These are phyloP conservation scores for Candida sakaeoensis DNA, from an alignment of 805 yeast species.

Conservation along the genomic window DNA sequence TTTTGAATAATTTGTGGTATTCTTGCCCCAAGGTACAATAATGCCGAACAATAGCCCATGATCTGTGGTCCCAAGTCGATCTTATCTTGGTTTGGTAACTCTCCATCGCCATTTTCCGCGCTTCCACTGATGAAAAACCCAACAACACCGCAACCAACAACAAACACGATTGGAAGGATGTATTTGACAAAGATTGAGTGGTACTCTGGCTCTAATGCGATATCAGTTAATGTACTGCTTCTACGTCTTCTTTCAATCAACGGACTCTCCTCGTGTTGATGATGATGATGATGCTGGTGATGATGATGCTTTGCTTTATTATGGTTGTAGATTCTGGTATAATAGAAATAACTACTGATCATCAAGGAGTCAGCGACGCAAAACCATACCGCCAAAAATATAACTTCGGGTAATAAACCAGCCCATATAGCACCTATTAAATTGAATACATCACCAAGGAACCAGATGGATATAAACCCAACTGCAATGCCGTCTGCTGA, in stretches of 20 bases:
- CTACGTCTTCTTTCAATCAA: conserved; percentile 33
- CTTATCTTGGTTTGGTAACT: conserved; percentile 10
- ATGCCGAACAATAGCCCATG: conserved; percentile 68
- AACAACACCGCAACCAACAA: conserved; percentile 55
- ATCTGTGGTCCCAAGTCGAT: conserved; percentile 56
- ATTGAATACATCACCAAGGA: conserved; percentile 67
- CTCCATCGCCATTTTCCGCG: conserved; percentile 15
- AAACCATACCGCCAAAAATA: conserved; percentile 72
- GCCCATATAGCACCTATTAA: conserved; percentile 71
- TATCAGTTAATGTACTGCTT: conserved; percentile 50
- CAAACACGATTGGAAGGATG: conserved; percentile 58
- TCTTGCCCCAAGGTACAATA: conserved; percentile 66
- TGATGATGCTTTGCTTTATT: conserved; percentile 15
- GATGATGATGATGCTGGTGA: conserved; percentile 14
- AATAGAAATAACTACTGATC: conserved; percentile 56
- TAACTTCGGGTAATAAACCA: conserved; percentile 61
- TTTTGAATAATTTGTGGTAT: conserved; percentile 85
- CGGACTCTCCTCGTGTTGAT: conserved; percentile 12
- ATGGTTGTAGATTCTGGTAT: conserved; percentile 37
- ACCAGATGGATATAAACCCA: conserved; percentile 65
- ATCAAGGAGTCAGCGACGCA: conserved; percentile 64
- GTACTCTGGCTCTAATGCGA: conserved; percentile 44
- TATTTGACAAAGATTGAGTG: conserved; percentile 48
- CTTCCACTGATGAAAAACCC: conserved; percentile 55
- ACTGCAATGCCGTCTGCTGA: conserved; percentile 75